Evolutionary conservation across 352 stramenopile species (phyloP).

Genomic region (Elongisporangium senticosum): DNA sequence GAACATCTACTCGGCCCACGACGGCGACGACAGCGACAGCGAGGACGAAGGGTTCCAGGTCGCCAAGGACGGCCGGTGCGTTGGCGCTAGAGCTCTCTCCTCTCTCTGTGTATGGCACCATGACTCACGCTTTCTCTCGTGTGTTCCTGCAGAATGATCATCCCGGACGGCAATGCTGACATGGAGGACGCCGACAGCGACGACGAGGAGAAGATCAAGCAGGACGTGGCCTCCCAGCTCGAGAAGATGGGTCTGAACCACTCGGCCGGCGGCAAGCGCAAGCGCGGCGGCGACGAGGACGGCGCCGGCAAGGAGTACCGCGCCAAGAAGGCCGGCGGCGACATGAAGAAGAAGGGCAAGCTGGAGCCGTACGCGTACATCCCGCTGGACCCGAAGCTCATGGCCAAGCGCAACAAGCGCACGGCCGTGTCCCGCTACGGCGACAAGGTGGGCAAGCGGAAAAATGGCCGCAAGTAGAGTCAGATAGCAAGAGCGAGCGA

Average conservation of each 20-base stretch:
- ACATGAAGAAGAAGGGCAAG: slow-evolving; percentile 97
- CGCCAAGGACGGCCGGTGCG: slow-evolving; percentile 84
- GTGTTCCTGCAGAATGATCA: slow-evolving; percentile 53
- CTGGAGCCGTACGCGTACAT: slow-evolving; percentile 98
- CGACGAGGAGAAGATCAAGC: slow-evolving; percentile 78
- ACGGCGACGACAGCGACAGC: slow-evolving; percentile 55
- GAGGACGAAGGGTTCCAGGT: slow-evolving; percentile 88
- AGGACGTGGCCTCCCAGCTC: slow-evolving; percentile 73
- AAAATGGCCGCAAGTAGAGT: slow-evolving; percentile 41
- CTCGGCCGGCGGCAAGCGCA: slow-evolving; percentile 29
- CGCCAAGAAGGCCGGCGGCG: slow-evolving; percentile 93
- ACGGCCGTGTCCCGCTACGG: slow-evolving; percentile 73
- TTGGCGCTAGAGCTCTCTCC: slow-evolving; percentile 23
- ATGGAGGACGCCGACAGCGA: slow-evolving; percentile 56
- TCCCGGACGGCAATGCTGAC: slow-evolving; percentile 50
- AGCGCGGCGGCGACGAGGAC: slow-evolving; percentile 57
- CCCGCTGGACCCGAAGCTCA: slow-evolving; percentile 94
- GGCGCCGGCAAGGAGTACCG: slow-evolving; percentile 89
- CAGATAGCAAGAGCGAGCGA: neutral
- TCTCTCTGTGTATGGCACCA: neutral
- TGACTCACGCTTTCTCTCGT: slow-evolving; percentile 2
- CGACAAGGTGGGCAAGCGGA: slow-evolving; percentile 71
- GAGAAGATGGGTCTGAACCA: slow-evolving; percentile 80
- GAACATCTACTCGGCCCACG: slow-evolving; percentile 65
- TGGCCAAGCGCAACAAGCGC: slow-evolving; percentile 87